Base-by-base conservation (phyloP, 257 asterid species). In the Capsicum baccatum region DNA sequence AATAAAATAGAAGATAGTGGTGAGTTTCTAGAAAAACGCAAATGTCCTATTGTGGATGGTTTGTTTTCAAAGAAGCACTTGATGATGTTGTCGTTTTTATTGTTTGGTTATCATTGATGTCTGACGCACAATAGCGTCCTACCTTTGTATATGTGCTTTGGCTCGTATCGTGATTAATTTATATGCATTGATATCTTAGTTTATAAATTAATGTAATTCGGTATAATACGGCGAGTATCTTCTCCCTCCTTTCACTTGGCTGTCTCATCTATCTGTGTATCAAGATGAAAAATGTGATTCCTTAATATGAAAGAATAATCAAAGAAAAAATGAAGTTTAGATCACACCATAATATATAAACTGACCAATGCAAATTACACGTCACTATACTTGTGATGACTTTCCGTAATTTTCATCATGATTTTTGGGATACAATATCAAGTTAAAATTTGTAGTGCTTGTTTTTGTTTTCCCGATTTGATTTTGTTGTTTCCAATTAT, bases 11-110 rank as follows among this genome's bases (percentile, higher is more conserved):
- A 50, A 48, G 80, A 11, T 50, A 74, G 60, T 74, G 80, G 71
- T 35, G 85, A 71, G 90, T 86, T 90, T 91, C 91, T 86, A 89
- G 91, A 90, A 88, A 88, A 39, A 88, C 63, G 33, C 60, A 68
- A 0, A 50, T 56, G 79, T 68, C 73, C 84, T 16, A 85, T 73
- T 81, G 62, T 52, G 87, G 84, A 90, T 88, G 90, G 90, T 85
- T 89, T 83, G 89, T 90, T 88, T 37, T 90, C 94, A 91, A 91
- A 83, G 83, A 71, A 9, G 47, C 85, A 81, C 81, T 86, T 89
- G 89, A 91, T 89, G 82, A 84, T 80, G 21, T 74, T 81, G 87
- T 86, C 81, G 79, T 83, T 82, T 42, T n/a, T 66, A 83, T 37
- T 86, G 84, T 71, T 63, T 74, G 76, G 85, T 83, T 85, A 88